These are phyloP conservation scores for Zarea fungicola DNA, from an alignment of 2,329 filamentous ascomycete species.

Conservation along the genomic window DNA sequence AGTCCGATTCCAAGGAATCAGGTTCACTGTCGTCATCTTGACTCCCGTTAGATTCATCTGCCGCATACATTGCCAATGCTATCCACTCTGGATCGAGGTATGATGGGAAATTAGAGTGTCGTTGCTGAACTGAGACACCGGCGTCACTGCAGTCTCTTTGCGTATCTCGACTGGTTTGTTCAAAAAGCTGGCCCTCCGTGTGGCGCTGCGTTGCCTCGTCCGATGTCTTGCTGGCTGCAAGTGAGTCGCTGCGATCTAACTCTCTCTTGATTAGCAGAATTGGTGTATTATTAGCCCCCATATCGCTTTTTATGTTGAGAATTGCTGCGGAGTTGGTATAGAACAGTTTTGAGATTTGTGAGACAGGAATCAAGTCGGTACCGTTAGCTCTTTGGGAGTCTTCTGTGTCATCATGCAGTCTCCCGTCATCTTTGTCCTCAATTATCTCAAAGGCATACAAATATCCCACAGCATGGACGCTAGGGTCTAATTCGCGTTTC, in stretches of 20 bases:
- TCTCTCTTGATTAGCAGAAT: constrained; percentile 72
- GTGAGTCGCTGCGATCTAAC: constrained; percentile 53
- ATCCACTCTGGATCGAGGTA: constrained; percentile 81
- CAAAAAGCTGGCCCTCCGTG: constrained; percentile 1
- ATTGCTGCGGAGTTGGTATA: constrained; percentile 89
- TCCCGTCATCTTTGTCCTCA: constrained; percentile 66
- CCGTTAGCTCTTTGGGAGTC: constrained; percentile 37
- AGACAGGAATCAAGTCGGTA: constrained; percentile 47
- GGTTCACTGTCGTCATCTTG: constrained; percentile 45
- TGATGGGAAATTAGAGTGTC: constrained; percentile 15
- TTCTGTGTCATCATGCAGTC: constrained; percentile 42
- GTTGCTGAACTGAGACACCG: too few species aligned
- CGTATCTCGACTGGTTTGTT: not conserved
- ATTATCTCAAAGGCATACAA: constrained; percentile 76
- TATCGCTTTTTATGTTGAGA: constrained; percentile 62
- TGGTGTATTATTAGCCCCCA: constrained; percentile 41
- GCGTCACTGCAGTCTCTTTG: too few species aligned
- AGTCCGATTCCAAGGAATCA: constrained; percentile 28
- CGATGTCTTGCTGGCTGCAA: not conserved
- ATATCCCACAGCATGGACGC: constrained; percentile 42
- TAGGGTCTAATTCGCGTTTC: not conserved
- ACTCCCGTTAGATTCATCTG: not conserved
- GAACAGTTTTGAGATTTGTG: constrained; percentile 78
- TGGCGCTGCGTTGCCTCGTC: not conserved
- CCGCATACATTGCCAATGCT: constrained; percentile 71